Evolutionary conservation across 129 eudicot species (phyloP), one percentile per base, ranked within the genome.

Genomic region (Pittosporum tobira): DNA sequence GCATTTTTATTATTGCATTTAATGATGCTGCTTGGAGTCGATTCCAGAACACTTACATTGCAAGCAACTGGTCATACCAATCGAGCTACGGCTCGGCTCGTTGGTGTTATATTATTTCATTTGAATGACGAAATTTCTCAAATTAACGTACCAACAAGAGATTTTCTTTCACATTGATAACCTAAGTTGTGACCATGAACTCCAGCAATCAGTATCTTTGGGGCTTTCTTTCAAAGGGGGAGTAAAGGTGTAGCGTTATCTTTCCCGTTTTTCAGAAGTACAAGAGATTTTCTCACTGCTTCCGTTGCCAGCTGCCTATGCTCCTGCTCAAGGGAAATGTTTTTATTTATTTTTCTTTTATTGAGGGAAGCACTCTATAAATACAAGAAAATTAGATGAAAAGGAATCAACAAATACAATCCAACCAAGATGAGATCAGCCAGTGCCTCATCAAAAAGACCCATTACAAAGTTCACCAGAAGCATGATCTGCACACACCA

Each of bases 281-380:
- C 88, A 28, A 81, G 75, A n/a, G 88, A 77, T 45, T 74, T 81
- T 59, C 88, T 66, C 23, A 81, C 88, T 3, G 88, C 88, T 53
- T 81, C 88, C 48, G 84, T 77, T 1, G 88, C 88, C 71, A 81
- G 61, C 15, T 81, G 75, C 48, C 88, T 57, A 51, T 81, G 83
- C 14, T 59, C 79, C 71, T 78, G 61, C 11, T 28, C 61, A 31
- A 31, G 26, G 18, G 14, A 56, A 4, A n/a, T n/a, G n/a, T 9
- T 20, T 34, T 34, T 6, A 34, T 34, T 34, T 34, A 6, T 6
- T 6, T 12, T 34, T 7, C 30, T 28, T 12, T 30, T 4, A 6
- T 13, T 14, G 2, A 3, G 24, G 9, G 16, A 56, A 18, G 61
- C 25, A 30, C 45, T 31, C 1, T 18, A 30, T 16, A n/a, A 13